phyloP scores from a whole-genome alignment of 2,329 filamentous ascomycete species.

The Pleomassaria siparia region DNA sequence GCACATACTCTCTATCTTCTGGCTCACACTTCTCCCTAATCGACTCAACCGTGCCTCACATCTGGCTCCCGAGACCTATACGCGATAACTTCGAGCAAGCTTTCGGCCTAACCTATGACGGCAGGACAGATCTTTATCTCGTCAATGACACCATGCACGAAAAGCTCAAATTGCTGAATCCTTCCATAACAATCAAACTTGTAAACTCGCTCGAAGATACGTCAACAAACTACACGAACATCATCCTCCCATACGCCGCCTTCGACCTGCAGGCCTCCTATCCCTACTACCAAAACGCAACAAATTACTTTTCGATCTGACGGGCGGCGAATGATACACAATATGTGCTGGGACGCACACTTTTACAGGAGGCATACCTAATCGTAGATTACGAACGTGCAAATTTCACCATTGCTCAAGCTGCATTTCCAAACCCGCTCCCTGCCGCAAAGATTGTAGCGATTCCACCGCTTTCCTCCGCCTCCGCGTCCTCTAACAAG shows the following conservation, averaged over 20 bases:
- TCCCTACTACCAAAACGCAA: conserved; percentile 61
- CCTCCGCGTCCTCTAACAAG: conserved; percentile 3
- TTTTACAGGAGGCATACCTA: conserved; percentile 66
- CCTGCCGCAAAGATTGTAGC: conserved; percentile 30
- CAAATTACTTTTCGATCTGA: conserved; percentile 67
- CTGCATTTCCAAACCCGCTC: conserved; percentile 33
- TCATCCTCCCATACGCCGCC: conserved; percentile 50
- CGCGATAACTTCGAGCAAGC: conserved; percentile 44
- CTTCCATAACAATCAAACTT: conserved; percentile 43
- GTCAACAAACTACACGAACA: conserved; percentile 42
- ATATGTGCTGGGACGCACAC: conserved; percentile 65
- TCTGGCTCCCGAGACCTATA: conserved; percentile 45
- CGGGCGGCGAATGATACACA: conserved; percentile 57
- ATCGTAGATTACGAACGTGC: conserved; percentile 51
- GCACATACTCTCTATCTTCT: conserved; percentile 37
- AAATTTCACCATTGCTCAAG: conserved; percentile 50
- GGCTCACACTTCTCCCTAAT: conserved; percentile 39
- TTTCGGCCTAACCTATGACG: conserved; percentile 45
- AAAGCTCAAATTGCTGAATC: conserved; percentile 29
- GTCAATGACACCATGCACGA: conserved; percentile 42
- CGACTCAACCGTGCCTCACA: conserved; percentile 44
- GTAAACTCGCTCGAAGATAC: conserved; percentile 33
- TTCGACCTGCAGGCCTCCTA: conserved; percentile 53
- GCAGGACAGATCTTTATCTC: conserved; percentile 40
- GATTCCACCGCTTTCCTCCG: conserved; percentile 17